phyloP scores from a whole-genome alignment of 2,329 filamentous ascomycete species.

The Ceratocystiopsis sp. region DNA sequence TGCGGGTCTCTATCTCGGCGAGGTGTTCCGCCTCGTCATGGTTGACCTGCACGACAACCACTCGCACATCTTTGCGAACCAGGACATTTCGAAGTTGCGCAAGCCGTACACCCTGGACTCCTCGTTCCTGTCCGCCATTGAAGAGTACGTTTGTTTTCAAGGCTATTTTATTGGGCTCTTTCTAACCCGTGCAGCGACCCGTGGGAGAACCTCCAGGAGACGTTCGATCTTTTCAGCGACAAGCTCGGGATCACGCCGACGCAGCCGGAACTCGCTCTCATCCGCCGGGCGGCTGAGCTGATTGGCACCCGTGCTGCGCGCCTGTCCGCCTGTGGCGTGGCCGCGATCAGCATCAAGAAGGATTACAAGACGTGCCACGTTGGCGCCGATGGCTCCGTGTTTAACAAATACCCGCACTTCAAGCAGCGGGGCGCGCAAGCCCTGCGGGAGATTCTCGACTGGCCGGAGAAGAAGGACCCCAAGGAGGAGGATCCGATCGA shows the following conservation, averaged over 20 bases:
- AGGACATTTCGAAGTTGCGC: constrained; percentile 64
- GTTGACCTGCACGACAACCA: constrained; percentile 71
- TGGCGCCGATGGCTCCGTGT: constrained; percentile 90
- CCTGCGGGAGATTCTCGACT: constrained; percentile 88
- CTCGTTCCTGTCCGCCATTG: constrained; percentile 82
- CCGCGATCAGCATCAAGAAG: constrained; percentile 96
- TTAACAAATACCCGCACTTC: constrained; percentile 99
- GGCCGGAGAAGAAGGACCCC: constrained; percentile 51
- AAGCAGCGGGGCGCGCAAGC: constrained; percentile 81
- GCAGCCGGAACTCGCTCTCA: constrained; percentile 69
- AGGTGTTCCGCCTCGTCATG: constrained; percentile 80
- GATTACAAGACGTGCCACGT: constrained; percentile 76
- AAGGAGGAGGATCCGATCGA: constrained; percentile 76
- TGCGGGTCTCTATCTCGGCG: constrained; percentile 81
- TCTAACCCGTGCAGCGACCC: constrained; percentile 45
- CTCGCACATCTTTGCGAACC: constrained; percentile 61
- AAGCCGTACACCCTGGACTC: constrained; percentile 83
- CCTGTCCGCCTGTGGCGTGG: constrained; percentile 84
- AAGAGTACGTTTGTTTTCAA: constrained; percentile 45
- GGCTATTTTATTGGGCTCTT: neutral
- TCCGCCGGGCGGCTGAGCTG: constrained; percentile 76
- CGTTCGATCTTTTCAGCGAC: constrained; percentile 61
- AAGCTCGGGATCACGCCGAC: constrained; percentile 56
- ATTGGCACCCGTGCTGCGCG: constrained; percentile 91
- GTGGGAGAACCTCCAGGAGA: constrained; percentile 88